These are phyloP conservation scores for Lipomyces mesembrius DNA, from an alignment of 805 yeast species.

Conservation along the genomic window DNA sequence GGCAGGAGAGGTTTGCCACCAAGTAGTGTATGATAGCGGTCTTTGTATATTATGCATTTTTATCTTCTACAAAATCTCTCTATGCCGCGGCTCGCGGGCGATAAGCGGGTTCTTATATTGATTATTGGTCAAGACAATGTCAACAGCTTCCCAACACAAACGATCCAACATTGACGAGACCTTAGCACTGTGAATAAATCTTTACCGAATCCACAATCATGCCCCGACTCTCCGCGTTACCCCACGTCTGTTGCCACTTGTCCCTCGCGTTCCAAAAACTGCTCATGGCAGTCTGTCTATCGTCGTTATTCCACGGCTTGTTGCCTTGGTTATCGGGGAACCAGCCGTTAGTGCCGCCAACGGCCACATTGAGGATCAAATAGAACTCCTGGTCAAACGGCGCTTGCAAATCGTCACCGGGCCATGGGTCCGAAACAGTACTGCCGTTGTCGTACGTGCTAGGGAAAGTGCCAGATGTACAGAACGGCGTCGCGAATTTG, in stretches of 20 bases:
- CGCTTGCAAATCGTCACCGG: slow-evolving; percentile 17
- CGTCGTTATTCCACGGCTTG: slow-evolving; percentile 34
- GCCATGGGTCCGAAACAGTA: slow-evolving; percentile 30
- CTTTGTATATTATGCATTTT: background rate
- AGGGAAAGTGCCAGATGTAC: slow-evolving; percentile 22
- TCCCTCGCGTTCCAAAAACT: slow-evolving; percentile 26
- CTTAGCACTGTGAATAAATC: slow-evolving; percentile 23
- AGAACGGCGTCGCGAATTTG: slow-evolving; percentile 21
- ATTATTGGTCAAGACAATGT: too few species aligned
- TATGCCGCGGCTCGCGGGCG: too few species aligned
- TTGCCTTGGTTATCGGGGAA: slow-evolving; percentile 26
- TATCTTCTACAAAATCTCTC: too few species aligned
- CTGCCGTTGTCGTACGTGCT: slow-evolving; percentile 28
- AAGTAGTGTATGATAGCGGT: slow-evolving; percentile 3
- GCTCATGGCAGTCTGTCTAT: slow-evolving; percentile 26
- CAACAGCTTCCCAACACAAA: too few species aligned
- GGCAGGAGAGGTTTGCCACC: slow-evolving; percentile 25
- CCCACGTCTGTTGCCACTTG: slow-evolving; percentile 29
- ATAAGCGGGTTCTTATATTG: too few species aligned
- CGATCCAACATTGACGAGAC: too few species aligned
- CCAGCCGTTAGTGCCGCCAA: slow-evolving; percentile 34
- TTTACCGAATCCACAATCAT: slow-evolving; percentile 32
- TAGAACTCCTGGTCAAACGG: slow-evolving; percentile 36
- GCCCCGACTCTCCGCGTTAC: slow-evolving; percentile 20
- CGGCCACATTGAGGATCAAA: slow-evolving; percentile 33